phyloP scores from a whole-genome alignment of 2,329 filamentous ascomycete genomes.

The Ascochyta lentis region DNA sequence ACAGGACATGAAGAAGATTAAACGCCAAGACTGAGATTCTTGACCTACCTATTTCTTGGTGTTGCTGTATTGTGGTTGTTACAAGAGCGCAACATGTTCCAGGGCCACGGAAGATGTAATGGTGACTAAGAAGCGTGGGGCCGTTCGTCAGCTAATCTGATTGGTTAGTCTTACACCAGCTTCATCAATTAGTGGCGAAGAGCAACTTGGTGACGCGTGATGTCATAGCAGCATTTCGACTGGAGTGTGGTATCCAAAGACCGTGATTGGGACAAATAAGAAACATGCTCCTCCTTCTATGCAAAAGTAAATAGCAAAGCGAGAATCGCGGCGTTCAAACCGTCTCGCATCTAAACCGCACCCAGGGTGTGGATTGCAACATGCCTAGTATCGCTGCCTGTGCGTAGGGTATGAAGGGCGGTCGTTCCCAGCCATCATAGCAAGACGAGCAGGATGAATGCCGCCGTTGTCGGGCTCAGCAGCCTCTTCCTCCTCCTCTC shows the following conservation, averaged over 20 bases:
- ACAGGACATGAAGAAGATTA: too few relatives aligned
- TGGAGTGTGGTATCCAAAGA: conserved; percentile 5
- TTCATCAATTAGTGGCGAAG: background rate
- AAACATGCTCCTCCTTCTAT: background rate
- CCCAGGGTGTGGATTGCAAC: too few relatives aligned
- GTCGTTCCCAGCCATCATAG: conserved; percentile 42
- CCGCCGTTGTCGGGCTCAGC: conserved; percentile 35
- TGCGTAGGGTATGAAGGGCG: conserved; percentile 19
- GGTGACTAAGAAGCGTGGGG: conserved; percentile 17
- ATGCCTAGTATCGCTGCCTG: conserved; percentile 31
- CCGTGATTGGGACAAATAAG: background rate
- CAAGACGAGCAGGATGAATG: conserved; percentile 49
- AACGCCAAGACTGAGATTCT: background rate
- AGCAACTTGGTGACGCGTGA: conserved; percentile 3
- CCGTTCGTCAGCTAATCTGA: background rate
- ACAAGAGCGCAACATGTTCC: background rate
- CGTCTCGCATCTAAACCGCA: too few relatives aligned
- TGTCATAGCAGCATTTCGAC: conserved; percentile 6
- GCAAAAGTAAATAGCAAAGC: background rate
- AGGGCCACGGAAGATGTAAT: conserved; percentile 10
- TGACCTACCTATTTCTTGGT: background rate
- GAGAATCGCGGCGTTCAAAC: background rate
- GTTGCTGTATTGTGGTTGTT: background rate
- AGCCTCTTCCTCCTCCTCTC: conserved; percentile 19
- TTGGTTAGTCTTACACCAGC: conserved; percentile 2